Evolutionary conservation across 1,284 basidiomycete species (phyloP), one percentile per base, ranked within the genome.

Genomic region (Serendipita sp.): DNA sequence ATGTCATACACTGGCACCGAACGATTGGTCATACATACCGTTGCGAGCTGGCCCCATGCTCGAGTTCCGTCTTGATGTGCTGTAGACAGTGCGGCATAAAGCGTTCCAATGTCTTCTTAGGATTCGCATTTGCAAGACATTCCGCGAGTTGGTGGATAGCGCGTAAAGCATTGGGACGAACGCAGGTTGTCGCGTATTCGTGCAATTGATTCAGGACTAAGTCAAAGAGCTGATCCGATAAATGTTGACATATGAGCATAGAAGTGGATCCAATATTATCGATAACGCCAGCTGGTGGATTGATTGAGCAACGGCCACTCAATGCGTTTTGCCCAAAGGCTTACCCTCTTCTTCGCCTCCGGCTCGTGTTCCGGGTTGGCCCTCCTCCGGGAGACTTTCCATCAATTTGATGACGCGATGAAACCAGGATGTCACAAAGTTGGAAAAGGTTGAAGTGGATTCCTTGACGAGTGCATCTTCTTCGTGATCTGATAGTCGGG

Each of bases 311-410:
- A 4, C 60, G 30, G 35, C n/a, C 43, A 29, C 47, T 47, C 10
- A 4, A 35, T 17, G 45, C 22, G 26, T 15, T 12, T 17, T 6
- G 53, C 13, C 60, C 38, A 62, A 22, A 61, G 66, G 44, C 69
- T 49, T 66, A 84, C 85, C 77, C 80, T 88, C 85, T 3, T 78
- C 81, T 22, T 80, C 71, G 6, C 75, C 77, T 17, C 82, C 82
- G 12, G 81, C 80, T 22, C 74, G 73, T n/a, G 74, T 72, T 2
- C 81, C 81, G 64, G 78, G 74, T 1, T 76, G 76, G 0, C 84
- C 83, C 72, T 91, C 91, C 66, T 95, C 91, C 0, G 93, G 93
- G 34, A 97, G 77, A 69, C 92, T 90, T 71, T 92, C 88, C 66
- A 93, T 84, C 2, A 96, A 75, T 42, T 87, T 79, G 55, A 96